Base-by-base conservation (phyloP, 2,329 filamentous ascomycete genomes). In the Zarea fungicola region DNA sequence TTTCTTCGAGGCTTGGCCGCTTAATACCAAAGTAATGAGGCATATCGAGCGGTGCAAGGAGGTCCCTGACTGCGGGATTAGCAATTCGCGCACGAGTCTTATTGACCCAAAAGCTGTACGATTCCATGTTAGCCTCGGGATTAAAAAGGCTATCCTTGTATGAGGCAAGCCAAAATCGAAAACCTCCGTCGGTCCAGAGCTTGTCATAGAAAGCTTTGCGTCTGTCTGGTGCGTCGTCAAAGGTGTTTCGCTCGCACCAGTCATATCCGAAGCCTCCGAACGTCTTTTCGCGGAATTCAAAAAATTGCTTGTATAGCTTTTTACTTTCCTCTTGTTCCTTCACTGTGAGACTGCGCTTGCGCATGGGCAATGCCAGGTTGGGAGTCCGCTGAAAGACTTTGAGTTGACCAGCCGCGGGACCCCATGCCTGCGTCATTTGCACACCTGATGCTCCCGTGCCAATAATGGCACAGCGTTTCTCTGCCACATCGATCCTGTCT, bases 301-400 rank as follows among this genome's bases (percentile, higher is more conserved):
- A 39, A 5, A 34, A 18, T 3, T 50, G 40, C 10, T 13, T 3
- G n/a, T 37, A 40, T 9, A 25, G 10, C 2, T 4, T 3, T 7
- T 50, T 50, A 22, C 28, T 39, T 1, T 13, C 21, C 10, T 44
- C 34, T 10, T 44, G 42, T 14, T 50, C 48, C 3, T 32, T 23
- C 8, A 18, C 28, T 10, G 32, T 40, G 3, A 50, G 55, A 3
- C 60, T 47, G 2, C 67, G 61, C 54, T 80, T 74, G 3, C 69
- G 63, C 78, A 84, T 83, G 0, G 79, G 79, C 3, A 84, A 54
- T 1, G 76, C 77, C 7, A 81, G 65, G 49, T 84, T 84, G 0
- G 81, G 80, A 2, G 79, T 84, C 14, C 81, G 72, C 56, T 83
- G 78, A 59, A 83, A 83, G 19, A 84, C 75, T 2, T 61, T 69